These are phyloP conservation scores for Suhomyces chickasaworum DNA, from an alignment of 1,139 yeast genomes.

Conservation along the genomic window DNA sequence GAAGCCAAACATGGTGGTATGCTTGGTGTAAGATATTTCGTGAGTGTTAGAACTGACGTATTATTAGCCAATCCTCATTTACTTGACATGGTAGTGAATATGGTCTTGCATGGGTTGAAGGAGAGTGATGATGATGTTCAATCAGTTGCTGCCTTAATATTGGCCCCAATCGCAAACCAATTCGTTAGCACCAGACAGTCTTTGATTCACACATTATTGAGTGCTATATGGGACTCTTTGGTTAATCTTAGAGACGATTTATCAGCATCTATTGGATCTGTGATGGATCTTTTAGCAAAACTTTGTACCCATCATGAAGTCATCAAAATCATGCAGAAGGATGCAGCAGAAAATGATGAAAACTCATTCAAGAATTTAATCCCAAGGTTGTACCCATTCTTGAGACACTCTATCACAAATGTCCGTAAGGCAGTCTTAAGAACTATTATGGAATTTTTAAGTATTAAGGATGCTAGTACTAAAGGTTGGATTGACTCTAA, in stretches of 20 bases:
- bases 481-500: conserved; percentile 81
- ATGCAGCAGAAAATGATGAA: conserved; percentile 54
- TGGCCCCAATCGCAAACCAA: conserved; percentile 85
- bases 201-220: conserved; percentile 63
- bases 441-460: conserved; percentile 75
- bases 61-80: conserved; percentile 59
- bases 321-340: conserved; percentile 64
- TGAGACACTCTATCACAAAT: conserved; percentile 90
- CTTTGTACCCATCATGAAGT: conserved; percentile 83
- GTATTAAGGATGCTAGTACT: conserved; percentile 63
- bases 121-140: conserved; percentile 95
- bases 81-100: conserved; percentile 71
- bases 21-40: conserved; percentile 90
- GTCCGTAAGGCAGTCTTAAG: conserved; percentile 88
- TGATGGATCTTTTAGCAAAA: conserved; percentile 90
- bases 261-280: conserved; percentile 93
- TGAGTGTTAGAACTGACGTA: conserved; percentile 83
- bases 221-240: conserved; percentile 86
- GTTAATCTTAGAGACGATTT: conserved; percentile 86
- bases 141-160: conserved; percentile 92
- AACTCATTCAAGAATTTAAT: conserved; percentile 67
- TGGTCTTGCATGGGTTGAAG: conserved; percentile 84
- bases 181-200: conserved; percentile 68
- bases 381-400: conserved; percentile 90
- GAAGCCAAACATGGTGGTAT: conserved; percentile 99